Evolutionary conservation across 2,329 filamentous ascomycete species (phyloP).

Genomic region (Aspergillus terreus): DNA sequence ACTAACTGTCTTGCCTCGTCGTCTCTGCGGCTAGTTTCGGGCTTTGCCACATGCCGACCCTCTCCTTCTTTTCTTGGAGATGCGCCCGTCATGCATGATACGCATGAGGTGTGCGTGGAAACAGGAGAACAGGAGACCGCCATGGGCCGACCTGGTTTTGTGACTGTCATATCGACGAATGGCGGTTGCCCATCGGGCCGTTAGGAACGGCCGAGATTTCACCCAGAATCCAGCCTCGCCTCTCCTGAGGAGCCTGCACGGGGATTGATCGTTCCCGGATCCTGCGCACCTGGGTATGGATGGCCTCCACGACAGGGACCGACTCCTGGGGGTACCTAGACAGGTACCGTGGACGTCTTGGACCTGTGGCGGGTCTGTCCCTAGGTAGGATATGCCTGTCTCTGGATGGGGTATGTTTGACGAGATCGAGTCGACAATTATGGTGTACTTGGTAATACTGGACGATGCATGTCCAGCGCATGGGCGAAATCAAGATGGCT

Average conservation of each 20-base stretch:
- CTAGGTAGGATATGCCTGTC: not conserved
- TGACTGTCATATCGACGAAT: too few relatives aligned
- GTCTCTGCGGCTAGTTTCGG: not conserved
- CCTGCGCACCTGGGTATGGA: too few relatives aligned
- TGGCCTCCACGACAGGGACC: not conserved
- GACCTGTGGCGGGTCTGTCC: too few relatives aligned
- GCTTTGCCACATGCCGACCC: not conserved
- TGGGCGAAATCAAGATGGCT: too few relatives aligned
- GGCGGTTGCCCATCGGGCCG: too few relatives aligned
- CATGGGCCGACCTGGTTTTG: too few relatives aligned
- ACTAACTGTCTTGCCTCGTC: not conserved
- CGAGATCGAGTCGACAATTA: not conserved
- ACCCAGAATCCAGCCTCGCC: too few relatives aligned
- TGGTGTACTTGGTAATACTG: not conserved
- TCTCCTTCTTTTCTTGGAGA: not conserved
- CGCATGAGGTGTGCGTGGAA: not conserved
- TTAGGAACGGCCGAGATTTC: too few relatives aligned
- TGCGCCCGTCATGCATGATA: not conserved
- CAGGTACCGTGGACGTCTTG: not conserved
- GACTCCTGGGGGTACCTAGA: not conserved
- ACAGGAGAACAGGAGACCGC: not conserved
- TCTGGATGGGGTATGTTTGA: not conserved
- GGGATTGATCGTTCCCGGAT: too few relatives aligned
- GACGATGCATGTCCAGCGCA: too few relatives aligned
- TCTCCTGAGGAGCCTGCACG: too few relatives aligned